Evolutionary conservation across 2,329 filamentous ascomycete genomes (phyloP).

Genomic region (Aplosporella prunicola): DNA sequence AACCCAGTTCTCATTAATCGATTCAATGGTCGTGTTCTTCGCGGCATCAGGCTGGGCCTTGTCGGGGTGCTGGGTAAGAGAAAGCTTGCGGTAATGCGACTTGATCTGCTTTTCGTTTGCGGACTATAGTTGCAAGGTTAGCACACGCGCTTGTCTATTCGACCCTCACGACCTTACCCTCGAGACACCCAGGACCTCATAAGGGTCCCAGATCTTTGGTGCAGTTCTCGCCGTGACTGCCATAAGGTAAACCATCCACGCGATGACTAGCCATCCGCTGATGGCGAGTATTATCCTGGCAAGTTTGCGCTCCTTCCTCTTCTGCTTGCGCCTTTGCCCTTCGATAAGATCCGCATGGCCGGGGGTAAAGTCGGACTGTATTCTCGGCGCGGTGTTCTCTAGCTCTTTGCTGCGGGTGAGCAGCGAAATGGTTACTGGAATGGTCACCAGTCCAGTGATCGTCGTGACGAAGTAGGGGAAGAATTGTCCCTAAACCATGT

Average conservation of each 20-base stretch:
- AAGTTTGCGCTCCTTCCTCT: constrained; percentile 78
- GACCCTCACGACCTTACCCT: constrained; percentile 47
- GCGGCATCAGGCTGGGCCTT: constrained; percentile 74
- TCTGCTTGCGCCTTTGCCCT: constrained; percentile 72
- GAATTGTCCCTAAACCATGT: constrained; percentile 69
- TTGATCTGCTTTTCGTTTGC: constrained; percentile 86
- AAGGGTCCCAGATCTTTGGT: constrained; percentile 89
- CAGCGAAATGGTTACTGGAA: constrained; percentile 83
- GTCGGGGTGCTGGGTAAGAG: constrained; percentile 82
- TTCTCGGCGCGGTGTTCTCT: constrained; percentile 71
- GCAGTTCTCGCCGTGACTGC: constrained; percentile 60
- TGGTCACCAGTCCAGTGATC: constrained; percentile 73
- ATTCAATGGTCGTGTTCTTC: constrained; percentile 83
- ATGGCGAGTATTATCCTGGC: constrained; percentile 73
- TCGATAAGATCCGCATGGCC: constrained; percentile 78
- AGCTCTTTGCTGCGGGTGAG: constrained; percentile 70
- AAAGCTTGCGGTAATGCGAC: constrained; percentile 77
- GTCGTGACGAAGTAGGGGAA: constrained; percentile 99
- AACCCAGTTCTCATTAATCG: constrained; percentile 79
- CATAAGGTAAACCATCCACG: constrained; percentile 87
- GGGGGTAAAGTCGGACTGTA: constrained; percentile 71
- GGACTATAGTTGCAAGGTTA: constrained; percentile 46
- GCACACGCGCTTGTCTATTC: too few relatives aligned
- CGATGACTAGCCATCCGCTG: constrained; percentile 73
- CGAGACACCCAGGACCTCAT: constrained; percentile 81